A percentile compares a stretch with the other conserved stretches of the same genome.
phyloP scores from a whole-genome alignment of 371 early-diverging fungal genomes.

The Syncephalastrum contaminatum region DNA sequence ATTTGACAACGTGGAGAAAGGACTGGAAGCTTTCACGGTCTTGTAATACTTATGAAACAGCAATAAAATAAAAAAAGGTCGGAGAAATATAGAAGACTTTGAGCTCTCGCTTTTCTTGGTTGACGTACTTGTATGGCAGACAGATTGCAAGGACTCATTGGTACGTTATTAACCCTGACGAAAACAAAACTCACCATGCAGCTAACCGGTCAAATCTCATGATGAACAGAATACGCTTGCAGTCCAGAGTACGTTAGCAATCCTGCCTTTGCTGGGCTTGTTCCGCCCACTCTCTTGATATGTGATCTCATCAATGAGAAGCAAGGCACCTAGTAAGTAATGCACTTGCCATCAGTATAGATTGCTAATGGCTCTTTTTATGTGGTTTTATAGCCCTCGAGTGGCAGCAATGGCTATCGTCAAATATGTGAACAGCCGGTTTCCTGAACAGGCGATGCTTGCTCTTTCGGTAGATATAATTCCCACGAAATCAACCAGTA shows the following conservation, averaged over 20 bases:
- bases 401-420: slow-evolving; percentile 86
- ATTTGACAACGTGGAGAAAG: slow-evolving; percentile 44
- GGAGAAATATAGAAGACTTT: too few relatives aligned
- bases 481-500: background rate
- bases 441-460: slow-evolving; percentile 65
- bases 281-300: slow-evolving; percentile 88
- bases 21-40: slow-evolving; percentile 47
- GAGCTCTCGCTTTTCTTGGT: too few relatives aligned
- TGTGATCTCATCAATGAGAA: slow-evolving; percentile 91
- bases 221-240: slow-evolving; percentile 73
- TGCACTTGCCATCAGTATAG: background rate
- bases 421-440: slow-evolving; percentile 72
- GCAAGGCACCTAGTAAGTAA: slow-evolving; percentile 75
- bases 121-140: slow-evolving; percentile 10
- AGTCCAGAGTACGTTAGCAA: slow-evolving; percentile 82
- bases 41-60: slow-evolving; percentile 18
- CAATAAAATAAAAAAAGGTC: background rate
- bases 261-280: slow-evolving; percentile 69
- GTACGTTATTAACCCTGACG: background rate
- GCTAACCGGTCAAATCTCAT: background rate
- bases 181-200: background rate
- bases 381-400: slow-evolving; percentile 62
- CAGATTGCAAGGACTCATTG: slow-evolving; percentile 19
- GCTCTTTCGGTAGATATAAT: slow-evolving; percentile 66
- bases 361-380: background rate